Conservation (phyloP, 306 rosid species). For the Comarum palustre region DNA sequence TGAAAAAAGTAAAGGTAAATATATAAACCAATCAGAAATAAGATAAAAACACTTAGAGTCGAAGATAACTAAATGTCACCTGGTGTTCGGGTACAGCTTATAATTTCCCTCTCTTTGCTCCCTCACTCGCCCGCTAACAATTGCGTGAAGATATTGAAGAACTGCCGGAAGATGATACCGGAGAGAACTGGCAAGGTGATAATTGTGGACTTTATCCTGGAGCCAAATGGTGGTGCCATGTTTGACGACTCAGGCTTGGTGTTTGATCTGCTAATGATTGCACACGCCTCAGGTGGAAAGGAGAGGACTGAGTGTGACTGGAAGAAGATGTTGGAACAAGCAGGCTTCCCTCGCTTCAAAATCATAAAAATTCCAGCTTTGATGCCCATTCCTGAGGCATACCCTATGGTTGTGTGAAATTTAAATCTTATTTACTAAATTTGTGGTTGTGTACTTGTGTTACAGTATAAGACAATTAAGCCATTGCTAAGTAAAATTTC, state of each 20-base stretch:
- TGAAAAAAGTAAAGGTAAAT: too few species aligned
- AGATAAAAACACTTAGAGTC: too few species aligned
- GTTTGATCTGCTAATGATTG: constrained; percentile 28
- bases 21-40: too few species aligned
- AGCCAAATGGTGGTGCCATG: constrained; percentile 21
- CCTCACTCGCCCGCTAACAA: too few species aligned
- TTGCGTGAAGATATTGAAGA: constrained; percentile 33
- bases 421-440: not conserved
- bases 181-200: constrained; percentile 27
- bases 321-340: constrained; percentile 25
- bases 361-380: constrained; percentile 28
- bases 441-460: too few species aligned
- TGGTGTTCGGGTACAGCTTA: too few species aligned
- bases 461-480: too few species aligned
- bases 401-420: constrained; percentile 18
- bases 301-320: constrained; percentile 34
- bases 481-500: too few species aligned
- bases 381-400: constrained; percentile 25
- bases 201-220: constrained; percentile 24
- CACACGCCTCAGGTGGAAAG: constrained; percentile 21
- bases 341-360: constrained; percentile 30
- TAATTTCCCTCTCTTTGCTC: too few species aligned
- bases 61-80: too few species aligned
- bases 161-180: constrained; percentile 26
- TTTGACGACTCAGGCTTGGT: constrained; percentile 18